Evolutionary conservation across 2,329 filamentous ascomycete species (phyloP), one percentile per base, ranked within the genome.

Genomic region (Sphaerostilbella broomeana): DNA sequence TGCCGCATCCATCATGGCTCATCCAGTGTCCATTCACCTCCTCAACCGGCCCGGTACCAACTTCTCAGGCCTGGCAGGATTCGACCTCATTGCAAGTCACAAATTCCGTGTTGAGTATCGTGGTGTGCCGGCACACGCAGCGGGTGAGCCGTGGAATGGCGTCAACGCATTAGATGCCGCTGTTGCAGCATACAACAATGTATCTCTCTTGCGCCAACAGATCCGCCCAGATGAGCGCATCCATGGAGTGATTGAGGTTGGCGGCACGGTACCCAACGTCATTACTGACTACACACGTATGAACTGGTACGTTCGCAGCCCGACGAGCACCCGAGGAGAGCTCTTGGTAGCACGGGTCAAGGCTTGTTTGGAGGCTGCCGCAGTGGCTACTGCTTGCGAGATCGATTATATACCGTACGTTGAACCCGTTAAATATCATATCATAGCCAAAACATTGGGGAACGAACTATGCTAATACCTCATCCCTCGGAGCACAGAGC

Each of bases 111-210:
- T 59, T 15, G 55, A 57, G 28, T 65, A 62, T 38, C 48, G 37
- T 5, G 62, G 63, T 2, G 51, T 49, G 20, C 45, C 55, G 2
- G 60, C 61, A 1, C 62, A 66, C 29, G 61, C 62, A 0, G 62
- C 55, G 4, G 54, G 47, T 8, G 56, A 58, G 32, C 62, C 63
- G 0, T 64, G 61, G 61, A 55, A 58, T 19, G 61, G 62, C 0
- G 38, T 55, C 12, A 65, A 65, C 33, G 63, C 63, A 0, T 50
- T 65, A 3, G 63, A 66, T 28, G 63, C 62, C 2, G 56, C 55
- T 1, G 57, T 63, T 4, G 48, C 52, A 0, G 56, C 59, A 0
- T 65, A 65, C 39, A 60, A 47, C 34, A 56, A 50, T 13, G 51
- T 66, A 6, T 57, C 58, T 5, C 49, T 65, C 29, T 44, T 67